Evolutionary conservation across 2,329 filamentous ascomycete genomes (phyloP).

Genomic region (Fusarium sp.): DNA sequence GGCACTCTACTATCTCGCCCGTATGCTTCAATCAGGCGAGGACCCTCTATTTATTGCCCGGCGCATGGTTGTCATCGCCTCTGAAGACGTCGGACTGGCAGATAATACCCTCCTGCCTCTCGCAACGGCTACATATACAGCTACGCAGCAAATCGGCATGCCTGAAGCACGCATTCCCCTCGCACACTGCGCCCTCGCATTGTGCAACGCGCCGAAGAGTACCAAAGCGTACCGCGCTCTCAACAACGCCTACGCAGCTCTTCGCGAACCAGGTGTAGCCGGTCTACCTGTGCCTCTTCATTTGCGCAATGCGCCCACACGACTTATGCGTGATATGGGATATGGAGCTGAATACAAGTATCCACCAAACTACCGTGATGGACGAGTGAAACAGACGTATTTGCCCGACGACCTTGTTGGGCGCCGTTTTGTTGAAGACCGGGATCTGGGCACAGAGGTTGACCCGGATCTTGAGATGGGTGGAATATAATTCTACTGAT

Average conservation of each 20-base stretch:
- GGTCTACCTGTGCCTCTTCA: slow-evolving; percentile 86
- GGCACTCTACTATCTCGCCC: slow-evolving; percentile 90
- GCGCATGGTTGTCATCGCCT: slow-evolving; percentile 93
- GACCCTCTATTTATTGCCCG: slow-evolving; percentile 93
- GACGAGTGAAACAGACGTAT: slow-evolving; percentile 87
- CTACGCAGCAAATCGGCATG: slow-evolving; percentile 92
- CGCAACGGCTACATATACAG: slow-evolving; percentile 86
- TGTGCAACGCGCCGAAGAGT: slow-evolving; percentile 85
- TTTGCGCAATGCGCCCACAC: slow-evolving; percentile 90
- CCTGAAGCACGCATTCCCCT: slow-evolving; percentile 94
- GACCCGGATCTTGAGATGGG: slow-evolving; percentile 73
- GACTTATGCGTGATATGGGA: slow-evolving; percentile 91
- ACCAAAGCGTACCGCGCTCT: slow-evolving; percentile 87
- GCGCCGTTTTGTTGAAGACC: slow-evolving; percentile 80
- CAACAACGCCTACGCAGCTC: slow-evolving; percentile 80
- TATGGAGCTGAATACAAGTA: slow-evolving; percentile 96
- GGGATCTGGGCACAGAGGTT: slow-evolving; percentile 80
- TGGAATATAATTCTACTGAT: slow-evolving; percentile 22
- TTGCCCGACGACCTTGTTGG: slow-evolving; percentile 81
- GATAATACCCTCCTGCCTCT: slow-evolving; percentile 86
- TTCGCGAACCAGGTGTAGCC: slow-evolving; percentile 86
- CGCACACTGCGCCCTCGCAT: slow-evolving; percentile 85
- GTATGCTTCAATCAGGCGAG: slow-evolving; percentile 96
- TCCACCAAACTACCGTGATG: slow-evolving; percentile 88
- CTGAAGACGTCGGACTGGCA: slow-evolving; percentile 91